These are phyloP conservation scores for Pluteus cervinus DNA, from an alignment of 768 basidiomycete species.

Conservation along the genomic window DNA sequence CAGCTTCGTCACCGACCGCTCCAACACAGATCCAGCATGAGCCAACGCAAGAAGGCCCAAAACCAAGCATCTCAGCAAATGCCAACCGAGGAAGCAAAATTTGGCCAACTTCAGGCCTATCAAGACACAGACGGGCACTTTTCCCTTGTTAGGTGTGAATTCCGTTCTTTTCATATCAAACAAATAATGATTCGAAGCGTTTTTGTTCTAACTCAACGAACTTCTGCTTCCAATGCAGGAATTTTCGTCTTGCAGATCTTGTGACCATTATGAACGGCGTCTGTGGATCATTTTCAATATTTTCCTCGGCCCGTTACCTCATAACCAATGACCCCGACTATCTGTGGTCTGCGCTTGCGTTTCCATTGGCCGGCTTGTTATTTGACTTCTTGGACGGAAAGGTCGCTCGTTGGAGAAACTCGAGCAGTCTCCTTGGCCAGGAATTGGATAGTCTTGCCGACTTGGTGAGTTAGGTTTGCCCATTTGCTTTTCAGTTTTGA, in stretches of 20 bases:
- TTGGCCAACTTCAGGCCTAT: constrained; percentile 69
- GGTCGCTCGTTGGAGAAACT: constrained; percentile 95
- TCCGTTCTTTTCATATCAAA: constrained; percentile 9
- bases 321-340: constrained; percentile 70
- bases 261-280: constrained; percentile 99
- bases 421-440: constrained; percentile 92
- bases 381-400: constrained; percentile 99
- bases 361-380: constrained; percentile 90
- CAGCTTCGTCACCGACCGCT: too few species aligned
- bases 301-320: constrained; percentile 89
- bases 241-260: constrained; percentile 95
- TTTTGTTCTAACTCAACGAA: constrained; percentile 2
- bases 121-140: constrained; percentile 92
- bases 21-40: too few species aligned
- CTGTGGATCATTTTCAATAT: constrained; percentile 93
- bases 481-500: constrained; percentile 8
- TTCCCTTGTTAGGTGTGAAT: constrained; percentile 82
- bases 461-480: constrained; percentile 49
- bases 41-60: too few species aligned
- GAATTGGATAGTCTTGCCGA: constrained; percentile 97
- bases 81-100: constrained; percentile 16
- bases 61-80: constrained; percentile 18
- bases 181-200: constrained; percentile 12
- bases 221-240: constrained; percentile 41
- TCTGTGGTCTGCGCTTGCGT: constrained; percentile 80